Conservation (phyloP, 352 stramenopile genomes). For the Pythium coloratum region DNA sequence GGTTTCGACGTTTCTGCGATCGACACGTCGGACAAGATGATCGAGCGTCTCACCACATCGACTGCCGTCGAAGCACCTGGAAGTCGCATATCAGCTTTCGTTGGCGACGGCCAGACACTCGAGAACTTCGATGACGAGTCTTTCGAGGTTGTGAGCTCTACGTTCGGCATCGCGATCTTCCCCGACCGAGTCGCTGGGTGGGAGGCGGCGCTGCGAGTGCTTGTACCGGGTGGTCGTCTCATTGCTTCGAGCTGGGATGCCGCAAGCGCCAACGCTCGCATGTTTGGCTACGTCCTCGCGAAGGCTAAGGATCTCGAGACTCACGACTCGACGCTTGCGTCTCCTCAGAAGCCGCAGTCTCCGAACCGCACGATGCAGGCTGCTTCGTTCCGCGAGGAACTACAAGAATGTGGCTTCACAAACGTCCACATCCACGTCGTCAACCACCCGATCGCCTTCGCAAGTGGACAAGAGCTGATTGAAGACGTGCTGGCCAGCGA, state of each 20-base stretch:
- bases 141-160: conserved; percentile 22
- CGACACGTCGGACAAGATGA: conserved; percentile 18
- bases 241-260: conserved; percentile 21
- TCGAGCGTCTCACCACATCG: conserved; percentile 15
- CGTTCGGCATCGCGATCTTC: conserved; percentile 27
- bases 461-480: conserved; percentile 14
- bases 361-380: conserved; percentile 10
- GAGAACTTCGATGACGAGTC: conserved; percentile 12
- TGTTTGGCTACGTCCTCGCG: conserved; percentile 10
- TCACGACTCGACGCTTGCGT: not conserved
- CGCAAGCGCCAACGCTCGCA: not conserved
- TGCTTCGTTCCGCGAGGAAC: conserved; percentile 15
- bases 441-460: conserved; percentile 7
- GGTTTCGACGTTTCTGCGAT: conserved; percentile 21
- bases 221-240: conserved; percentile 12
- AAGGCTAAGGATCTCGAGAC: not conserved
- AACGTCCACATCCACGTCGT: conserved; percentile 13
- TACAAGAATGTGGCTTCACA: conserved; percentile 10
- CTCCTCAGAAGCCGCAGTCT: not conserved
- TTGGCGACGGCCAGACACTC: conserved; percentile 24
- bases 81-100: not conserved
- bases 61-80: not conserved
- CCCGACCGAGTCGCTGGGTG: conserved; percentile 22
- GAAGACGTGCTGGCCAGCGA: conserved; percentile 13
- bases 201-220: conserved; percentile 21